Evolutionary conservation across 371 early-diverging fungal species (phyloP).

Genomic region (Nematocida ausubeli): DNA sequence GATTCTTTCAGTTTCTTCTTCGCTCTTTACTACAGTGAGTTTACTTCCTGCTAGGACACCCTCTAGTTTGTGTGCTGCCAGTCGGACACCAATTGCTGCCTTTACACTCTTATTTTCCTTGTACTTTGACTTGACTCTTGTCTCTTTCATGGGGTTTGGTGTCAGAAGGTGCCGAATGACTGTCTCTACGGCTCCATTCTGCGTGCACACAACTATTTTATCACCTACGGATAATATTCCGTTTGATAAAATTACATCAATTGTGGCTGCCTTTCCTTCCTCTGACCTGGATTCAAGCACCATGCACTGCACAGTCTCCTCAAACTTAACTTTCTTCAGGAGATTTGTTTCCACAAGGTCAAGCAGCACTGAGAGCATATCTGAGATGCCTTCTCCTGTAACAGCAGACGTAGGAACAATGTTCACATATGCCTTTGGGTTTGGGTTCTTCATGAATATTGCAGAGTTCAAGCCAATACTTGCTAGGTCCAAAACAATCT

Average conservation of each 20-base stretch:
- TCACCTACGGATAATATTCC: constrained; percentile 94
- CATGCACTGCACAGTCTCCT: constrained; percentile 90
- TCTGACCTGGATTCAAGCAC: constrained; percentile 98
- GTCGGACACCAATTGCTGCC: constrained; percentile 95
- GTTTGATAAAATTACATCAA: constrained; percentile 95
- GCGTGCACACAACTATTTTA: constrained; percentile 86
- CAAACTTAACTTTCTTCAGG: constrained; percentile 86
- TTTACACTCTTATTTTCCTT: constrained; percentile 89
- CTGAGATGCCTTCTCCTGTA: constrained; percentile 97
- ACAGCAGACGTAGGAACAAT: constrained; percentile 96
- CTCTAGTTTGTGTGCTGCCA: constrained; percentile 86
- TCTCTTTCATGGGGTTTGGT: constrained; percentile 94
- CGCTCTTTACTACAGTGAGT: constrained; percentile 75
- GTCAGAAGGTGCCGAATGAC: constrained; percentile 86
- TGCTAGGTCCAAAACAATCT: constrained; percentile 81
- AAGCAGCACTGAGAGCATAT: constrained; percentile 84
- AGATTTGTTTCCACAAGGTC: constrained; percentile 86
- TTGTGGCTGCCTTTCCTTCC: constrained; percentile 95
- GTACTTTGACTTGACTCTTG: constrained; percentile 78
- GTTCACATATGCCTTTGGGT: constrained; percentile 86
- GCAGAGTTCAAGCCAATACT: constrained; percentile 92
- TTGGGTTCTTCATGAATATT: constrained; percentile 88
- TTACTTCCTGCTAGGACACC: constrained; percentile 96
- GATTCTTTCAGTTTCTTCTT: constrained; percentile 82
- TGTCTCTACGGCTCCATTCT: constrained; percentile 91